A percentile compares a stretch with the other conserved stretches of the same genome.
Conservation (phyloP, 805 yeast genomes). For the Henningerozyma blattae region DNA sequence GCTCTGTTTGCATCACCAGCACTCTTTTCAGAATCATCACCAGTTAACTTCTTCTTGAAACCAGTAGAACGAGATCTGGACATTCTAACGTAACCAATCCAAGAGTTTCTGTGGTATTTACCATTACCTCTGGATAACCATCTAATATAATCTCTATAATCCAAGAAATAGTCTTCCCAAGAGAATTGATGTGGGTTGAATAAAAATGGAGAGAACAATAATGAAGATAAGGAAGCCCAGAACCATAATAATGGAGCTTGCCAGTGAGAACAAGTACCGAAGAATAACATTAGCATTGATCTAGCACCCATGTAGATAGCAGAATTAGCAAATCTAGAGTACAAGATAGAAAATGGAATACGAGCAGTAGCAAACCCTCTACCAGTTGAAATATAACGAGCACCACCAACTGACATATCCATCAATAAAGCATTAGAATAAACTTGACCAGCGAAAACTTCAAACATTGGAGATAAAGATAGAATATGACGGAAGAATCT, state of each 20-base stretch:
- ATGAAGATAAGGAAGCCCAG: slow-evolving; percentile 84
- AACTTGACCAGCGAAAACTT: slow-evolving; percentile 71
- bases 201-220: slow-evolving; percentile 83
- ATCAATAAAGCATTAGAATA: slow-evolving; percentile 58
- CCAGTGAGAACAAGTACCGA: slow-evolving; percentile 73
- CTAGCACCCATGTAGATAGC: slow-evolving; percentile 79
- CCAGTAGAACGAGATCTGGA: slow-evolving; percentile 79
- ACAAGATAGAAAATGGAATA: slow-evolving; percentile 60
- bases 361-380: slow-evolving; percentile 78
- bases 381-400: slow-evolving; percentile 76
- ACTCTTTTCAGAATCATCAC: slow-evolving; percentile 66
- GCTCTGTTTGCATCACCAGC: slow-evolving; percentile 79
- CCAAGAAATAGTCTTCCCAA: slow-evolving; percentile 90
- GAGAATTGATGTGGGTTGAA: slow-evolving; percentile 97
- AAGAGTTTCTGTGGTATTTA: slow-evolving; percentile 77
- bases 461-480: slow-evolving; percentile 70
- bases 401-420: slow-evolving; percentile 74
- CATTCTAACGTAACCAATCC: slow-evolving; percentile 76
- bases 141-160: slow-evolving; percentile 84
- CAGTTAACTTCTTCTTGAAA: slow-evolving; percentile 60
- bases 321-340: slow-evolving; percentile 67
- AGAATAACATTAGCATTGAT: slow-evolving; percentile 55
- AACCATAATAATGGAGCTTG: slow-evolving; percentile 91
- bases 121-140: slow-evolving; percentile 88
- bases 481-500: slow-evolving; percentile 57